Conservation (phyloP, 1,284 basidiomycete genomes). For the Cerioporus squamosus region DNA sequence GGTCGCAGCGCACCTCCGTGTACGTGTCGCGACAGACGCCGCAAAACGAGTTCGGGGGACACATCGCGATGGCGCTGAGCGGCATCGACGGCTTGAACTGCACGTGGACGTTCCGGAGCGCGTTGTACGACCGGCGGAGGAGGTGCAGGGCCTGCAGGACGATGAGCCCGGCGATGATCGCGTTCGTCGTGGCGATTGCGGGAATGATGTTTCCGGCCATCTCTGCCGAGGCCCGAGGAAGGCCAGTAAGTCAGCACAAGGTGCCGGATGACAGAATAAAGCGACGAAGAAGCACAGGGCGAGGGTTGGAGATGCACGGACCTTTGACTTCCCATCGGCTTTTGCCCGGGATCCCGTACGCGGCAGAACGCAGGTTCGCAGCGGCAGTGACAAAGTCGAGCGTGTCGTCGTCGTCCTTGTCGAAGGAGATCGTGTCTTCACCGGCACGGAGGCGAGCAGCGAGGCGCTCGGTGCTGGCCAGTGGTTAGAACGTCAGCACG, state of each 20-base stretch:
- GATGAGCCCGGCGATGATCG: constrained; percentile 93
- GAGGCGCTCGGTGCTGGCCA: constrained; percentile 73
- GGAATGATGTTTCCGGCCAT: constrained; percentile 99
- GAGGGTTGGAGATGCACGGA: constrained; percentile 32
- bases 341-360: constrained; percentile 89
- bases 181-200: constrained; percentile 98
- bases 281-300: background rate
- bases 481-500: background rate
- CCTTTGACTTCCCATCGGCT: constrained; percentile 98
- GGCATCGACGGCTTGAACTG: constrained; percentile 79
- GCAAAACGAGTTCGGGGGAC: constrained; percentile 74
- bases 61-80: constrained; percentile 67
- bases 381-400: constrained; percentile 96
- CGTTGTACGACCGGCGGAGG: constrained; percentile 63
- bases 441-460: constrained; percentile 75
- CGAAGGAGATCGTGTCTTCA: constrained; percentile 85
- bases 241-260: background rate
- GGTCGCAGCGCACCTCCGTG: constrained; percentile 72
- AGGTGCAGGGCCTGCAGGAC: constrained; percentile 92
- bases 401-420: constrained; percentile 98
- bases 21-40: constrained; percentile 91
- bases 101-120: constrained; percentile 72
- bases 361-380: constrained; percentile 89
- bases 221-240: too few relatives aligned
- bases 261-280: background rate